Evolutionary conservation across 371 early-diverging fungal species (phyloP), one percentile per base, ranked within the genome.

Genomic region (Apophysomyces trapeziformis): DNA sequence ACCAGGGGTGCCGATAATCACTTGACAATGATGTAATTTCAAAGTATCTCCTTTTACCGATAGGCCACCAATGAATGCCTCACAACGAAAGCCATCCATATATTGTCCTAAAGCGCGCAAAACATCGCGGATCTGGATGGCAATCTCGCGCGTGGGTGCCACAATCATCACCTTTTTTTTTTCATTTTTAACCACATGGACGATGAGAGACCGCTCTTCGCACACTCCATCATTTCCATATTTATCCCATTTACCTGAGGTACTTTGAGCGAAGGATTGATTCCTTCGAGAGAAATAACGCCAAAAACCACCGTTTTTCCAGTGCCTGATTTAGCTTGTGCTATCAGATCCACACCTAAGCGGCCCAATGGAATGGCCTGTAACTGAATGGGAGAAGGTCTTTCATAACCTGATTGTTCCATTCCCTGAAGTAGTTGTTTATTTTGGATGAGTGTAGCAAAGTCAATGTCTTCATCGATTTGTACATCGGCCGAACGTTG

Each of bases 271-370:
- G 54, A 13, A 7, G 79, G 63, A 67, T 92, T 86, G 64, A 95
- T 82, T 12, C 76, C 66, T 72, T 97, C 96, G 26, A 98, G 82
- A 7, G 91, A 86, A 26, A 93, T 92, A 60, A 96, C 92, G n/a
- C 93, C 88, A 84, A 98, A 98, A 1, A 96, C 96, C 32, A 95
- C 94, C 0, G 99, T 97, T 73, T 98, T 98, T 38, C 99, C 99
- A 6, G 99, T 97, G 41, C 99, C 99, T 46, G 96, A 95, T 76
- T 96, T 95, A 37, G 96, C 96, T 70, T 96, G 96, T 12, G 96
- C 95, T 38, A 95, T 90, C 65, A 95, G 82, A 78, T 97, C 94
- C 9, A 88, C 80, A 7, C 94, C 95, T 13, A 86, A 77, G 21
- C 92, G 82, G 35, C 95, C 92, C 18, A 93, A 83, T 16, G 89